phyloP scores from a whole-genome alignment of 1,284 basidiomycete genomes.

The Salmacisia buchloeana region DNA sequence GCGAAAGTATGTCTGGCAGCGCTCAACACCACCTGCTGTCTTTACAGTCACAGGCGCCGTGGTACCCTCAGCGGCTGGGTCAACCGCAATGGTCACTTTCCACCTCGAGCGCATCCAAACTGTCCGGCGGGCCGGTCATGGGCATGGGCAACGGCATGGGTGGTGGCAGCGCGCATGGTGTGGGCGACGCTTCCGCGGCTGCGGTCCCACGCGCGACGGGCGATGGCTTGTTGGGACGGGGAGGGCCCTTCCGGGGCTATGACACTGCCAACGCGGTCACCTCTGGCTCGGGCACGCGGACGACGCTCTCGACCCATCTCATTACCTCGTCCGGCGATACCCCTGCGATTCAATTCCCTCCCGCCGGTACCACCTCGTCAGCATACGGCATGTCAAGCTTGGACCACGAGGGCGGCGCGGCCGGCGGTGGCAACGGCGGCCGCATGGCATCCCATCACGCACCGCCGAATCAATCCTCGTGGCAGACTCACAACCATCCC shows the following conservation, averaged over 20 bases:
- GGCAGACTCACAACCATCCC: no score
- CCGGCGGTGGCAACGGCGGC: no score
- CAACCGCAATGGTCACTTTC: not conserved
- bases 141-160: no score
- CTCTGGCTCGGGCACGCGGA: not conserved
- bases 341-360: not conserved
- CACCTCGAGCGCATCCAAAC: not conserved
- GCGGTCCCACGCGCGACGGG: no score
- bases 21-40: no score
- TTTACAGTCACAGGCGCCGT: no score
- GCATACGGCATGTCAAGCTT: not conserved
- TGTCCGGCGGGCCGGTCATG: not conserved
- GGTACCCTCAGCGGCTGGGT: no score
- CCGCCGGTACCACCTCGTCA: not conserved
- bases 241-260: not conserved
- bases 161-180: not conserved
- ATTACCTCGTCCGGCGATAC: not conserved
- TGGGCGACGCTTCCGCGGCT: not conserved
- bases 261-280: not conserved
- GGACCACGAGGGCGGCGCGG: no score
- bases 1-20: no score
- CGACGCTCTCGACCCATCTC: not conserved
- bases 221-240: no score
- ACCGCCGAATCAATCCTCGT: no score
- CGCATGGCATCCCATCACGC: no score